phyloP scores from a whole-genome alignment of 2,329 filamentous ascomycete species.

The Verticillium longisporum region DNA sequence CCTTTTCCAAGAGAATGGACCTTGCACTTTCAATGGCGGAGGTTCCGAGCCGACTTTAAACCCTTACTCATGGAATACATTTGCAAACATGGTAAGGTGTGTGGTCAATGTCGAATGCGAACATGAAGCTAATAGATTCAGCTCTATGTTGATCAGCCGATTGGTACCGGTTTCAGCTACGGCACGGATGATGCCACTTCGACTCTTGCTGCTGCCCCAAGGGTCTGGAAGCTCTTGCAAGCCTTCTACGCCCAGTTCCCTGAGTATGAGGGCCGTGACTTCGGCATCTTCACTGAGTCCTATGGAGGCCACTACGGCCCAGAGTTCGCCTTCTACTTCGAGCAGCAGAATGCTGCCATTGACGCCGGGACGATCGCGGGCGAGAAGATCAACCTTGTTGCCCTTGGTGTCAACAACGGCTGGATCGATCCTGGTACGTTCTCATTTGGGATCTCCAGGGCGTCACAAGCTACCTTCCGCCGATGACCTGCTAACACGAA shows the following conservation, averaged over 20 bases:
- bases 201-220: constrained; percentile 37
- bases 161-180: constrained; percentile 26
- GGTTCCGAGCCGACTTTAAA: constrained; percentile 31
- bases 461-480: no score
- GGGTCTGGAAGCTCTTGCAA: constrained; percentile 52
- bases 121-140: constrained; percentile 16
- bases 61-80: constrained; percentile 32
- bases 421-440: constrained; percentile 16
- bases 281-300: constrained; percentile 45
- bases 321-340: constrained; percentile 46
- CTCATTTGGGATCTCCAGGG: neutral
- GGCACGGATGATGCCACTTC: constrained; percentile 23
- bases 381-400: constrained; percentile 39
- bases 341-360: constrained; percentile 50
- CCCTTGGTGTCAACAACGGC: constrained; percentile 38
- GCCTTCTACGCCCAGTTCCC: constrained; percentile 59
- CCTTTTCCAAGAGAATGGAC: constrained; percentile 35
- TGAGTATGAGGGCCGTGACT: constrained; percentile 51
- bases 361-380: constrained; percentile 29
- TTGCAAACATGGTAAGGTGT: constrained; percentile 28
- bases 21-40: constrained; percentile 33
- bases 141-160: constrained; percentile 63
- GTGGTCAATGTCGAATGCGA: no score
- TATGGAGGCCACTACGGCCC: constrained; percentile 56
- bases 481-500: no score